Evolutionary conservation across 495 filamentous ascomycete genomes (phyloP).

Genomic region (Penicillium odoratum): DNA sequence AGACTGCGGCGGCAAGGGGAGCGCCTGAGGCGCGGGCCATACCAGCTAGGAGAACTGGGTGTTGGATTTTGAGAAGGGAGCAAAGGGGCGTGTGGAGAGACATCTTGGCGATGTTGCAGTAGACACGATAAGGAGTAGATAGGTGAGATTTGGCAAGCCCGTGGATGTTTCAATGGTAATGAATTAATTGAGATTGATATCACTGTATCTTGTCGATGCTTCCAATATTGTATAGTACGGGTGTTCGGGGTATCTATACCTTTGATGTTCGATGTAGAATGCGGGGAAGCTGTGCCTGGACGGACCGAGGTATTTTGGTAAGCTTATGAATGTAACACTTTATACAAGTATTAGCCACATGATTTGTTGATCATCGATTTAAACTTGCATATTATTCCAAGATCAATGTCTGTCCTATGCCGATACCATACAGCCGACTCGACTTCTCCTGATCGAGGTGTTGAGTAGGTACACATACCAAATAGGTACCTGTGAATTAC

Average conservation of each 20-base stretch:
- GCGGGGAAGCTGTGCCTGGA: constrained; percentile 6
- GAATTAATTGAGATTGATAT: too few species aligned
- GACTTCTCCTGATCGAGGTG: neutral
- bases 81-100: constrained; percentile 74
- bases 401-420: neutral
- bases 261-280: constrained; percentile 1
- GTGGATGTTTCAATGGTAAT: neutral
- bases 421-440: constrained; percentile 3
- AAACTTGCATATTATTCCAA: neutral
- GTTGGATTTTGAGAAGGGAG: constrained; percentile 69
- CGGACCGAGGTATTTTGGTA: constrained; percentile 7
- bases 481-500: too few species aligned
- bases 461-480: too few species aligned
- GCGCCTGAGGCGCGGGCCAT: constrained; percentile 84
- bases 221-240: neutral
- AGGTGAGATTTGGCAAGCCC: neutral
- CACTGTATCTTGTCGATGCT: too few species aligned
- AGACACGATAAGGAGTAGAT: neutral
- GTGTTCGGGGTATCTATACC: neutral
- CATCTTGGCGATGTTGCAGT: constrained; percentile 27
- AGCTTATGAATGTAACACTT: neutral
- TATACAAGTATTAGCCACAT: neutral
- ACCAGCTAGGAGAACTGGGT: constrained; percentile 83
- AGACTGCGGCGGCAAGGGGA: constrained; percentile 78
- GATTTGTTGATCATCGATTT: neutral